Evolutionary conservation across 108 stramenopile genomes (phyloP), one percentile per base, ranked within the genome.

Genomic region (Discostella stelligeroides): DNA sequence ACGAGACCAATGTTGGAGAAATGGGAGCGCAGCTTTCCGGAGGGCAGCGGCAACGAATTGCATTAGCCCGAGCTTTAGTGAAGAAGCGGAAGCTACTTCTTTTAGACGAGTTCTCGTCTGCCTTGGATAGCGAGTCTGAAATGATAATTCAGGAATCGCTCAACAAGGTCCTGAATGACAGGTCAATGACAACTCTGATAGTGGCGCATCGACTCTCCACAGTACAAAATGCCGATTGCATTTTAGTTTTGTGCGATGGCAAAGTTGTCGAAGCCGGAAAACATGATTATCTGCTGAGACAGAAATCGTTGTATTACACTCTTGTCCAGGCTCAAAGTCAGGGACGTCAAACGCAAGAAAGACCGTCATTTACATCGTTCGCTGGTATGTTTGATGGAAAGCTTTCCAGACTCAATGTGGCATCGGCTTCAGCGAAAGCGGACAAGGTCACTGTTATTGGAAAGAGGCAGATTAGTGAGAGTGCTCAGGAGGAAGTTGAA

Each of bases 31-130:
- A 81, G 54, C 73, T 89, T 7, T 69, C 65, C 18, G 90, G 90
- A 11, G 90, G 87, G 0, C 91, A 92, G 70, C 85, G 83, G 50
- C 91, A 92, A 56, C 63, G 96, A 25, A 84, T 97, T 42, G 96
- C 94, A 1, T 94, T 96, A 57, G 93, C 95, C 1, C 71, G 95
- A 39, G 95, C 92, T 12, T 46, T 96, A 41, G 82, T 91, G 0
- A 63, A 88, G 41, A 88, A 85, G 25, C 88, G 89, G 3, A 73
- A 71, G 54, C 51, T 89, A 10, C 72, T 49, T 49, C 21, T 49
- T 14, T 53, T 93, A 9, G 89, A 93, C 59, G 94, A 95, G 49
- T 85, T 30, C 18, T 34, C 60, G 8, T 15, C 37, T 13, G 84
- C 84, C 5, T 70, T 82, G 1, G 84, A 85, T 45, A 80, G 69